Evolutionary conservation across 768 basidiomycete species (phyloP).

Genomic region (Mycena epipterygia): DNA sequence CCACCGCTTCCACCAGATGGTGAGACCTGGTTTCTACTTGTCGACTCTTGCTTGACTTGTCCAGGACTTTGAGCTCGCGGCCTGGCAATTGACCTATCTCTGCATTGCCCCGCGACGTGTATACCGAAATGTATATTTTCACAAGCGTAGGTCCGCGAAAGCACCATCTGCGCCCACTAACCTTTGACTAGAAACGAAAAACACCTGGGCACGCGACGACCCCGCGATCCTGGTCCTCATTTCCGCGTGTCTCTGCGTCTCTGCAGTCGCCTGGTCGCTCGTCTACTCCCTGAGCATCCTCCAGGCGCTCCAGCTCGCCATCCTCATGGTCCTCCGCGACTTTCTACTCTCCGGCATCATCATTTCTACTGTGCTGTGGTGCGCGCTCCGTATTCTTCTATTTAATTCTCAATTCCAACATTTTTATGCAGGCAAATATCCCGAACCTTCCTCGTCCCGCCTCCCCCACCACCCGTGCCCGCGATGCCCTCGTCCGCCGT

Average conservation of each 20-base stretch:
- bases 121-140: constrained; percentile 98
- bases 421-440: constrained; percentile 34
- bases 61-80: constrained; percentile 96
- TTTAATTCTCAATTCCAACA: too few species aligned
- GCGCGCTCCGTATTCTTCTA: too few species aligned
- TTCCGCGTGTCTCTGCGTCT: constrained; percentile 80
- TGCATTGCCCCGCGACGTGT: constrained; percentile 94
- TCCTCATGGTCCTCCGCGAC: constrained; percentile 91
- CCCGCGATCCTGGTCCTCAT: constrained; percentile 95
- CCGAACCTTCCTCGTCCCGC: constrained; percentile 36
- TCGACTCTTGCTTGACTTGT: background rate
- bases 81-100: constrained; percentile 95
- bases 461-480: constrained; percentile 34
- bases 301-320: constrained; percentile 72
- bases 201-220: constrained; percentile 98
- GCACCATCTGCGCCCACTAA: background rate
- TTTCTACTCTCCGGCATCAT: constrained; percentile 86
- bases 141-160: constrained; percentile 78
- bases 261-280: constrained; percentile 88
- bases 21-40: constrained; percentile 44
- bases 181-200: constrained; percentile 85
- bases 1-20: constrained; percentile 91
- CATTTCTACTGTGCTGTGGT: constrained; percentile 86
- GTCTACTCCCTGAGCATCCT: constrained; percentile 78
- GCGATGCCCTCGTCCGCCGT: constrained; percentile 53